phyloP scores from a whole-genome alignment of 192 early-diverging fungal species.

The Gorgonomyces haynaldii region DNA sequence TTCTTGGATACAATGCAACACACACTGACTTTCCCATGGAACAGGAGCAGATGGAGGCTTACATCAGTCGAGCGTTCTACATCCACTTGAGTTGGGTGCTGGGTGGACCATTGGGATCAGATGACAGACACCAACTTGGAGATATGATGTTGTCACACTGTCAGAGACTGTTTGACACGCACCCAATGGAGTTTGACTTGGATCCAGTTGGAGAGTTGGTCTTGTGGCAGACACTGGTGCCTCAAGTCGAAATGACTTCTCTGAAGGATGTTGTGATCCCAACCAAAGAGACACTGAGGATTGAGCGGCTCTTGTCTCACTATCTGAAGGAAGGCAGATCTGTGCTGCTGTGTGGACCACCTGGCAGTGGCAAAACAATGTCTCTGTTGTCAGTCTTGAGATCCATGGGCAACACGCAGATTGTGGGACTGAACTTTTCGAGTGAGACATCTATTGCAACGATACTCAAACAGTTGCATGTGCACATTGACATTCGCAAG shows the following conservation, averaged over 20 bases:
- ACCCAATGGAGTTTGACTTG: conserved; percentile 85
- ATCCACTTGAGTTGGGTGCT: conserved; percentile 90
- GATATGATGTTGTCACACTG: conserved; percentile 67
- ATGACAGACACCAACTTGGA: conserved; percentile 57
- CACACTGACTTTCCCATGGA: conserved; percentile 93
- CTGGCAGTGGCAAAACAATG: conserved; percentile 99
- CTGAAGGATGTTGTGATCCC: conserved; percentile 92
- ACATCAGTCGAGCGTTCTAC: conserved; percentile 72
- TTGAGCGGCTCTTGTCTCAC: conserved; percentile 90
- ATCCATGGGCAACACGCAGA: conserved; percentile 88
- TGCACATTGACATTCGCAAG: conserved; percentile 96
- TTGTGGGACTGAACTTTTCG: conserved; percentile 97
- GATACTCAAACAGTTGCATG: conserved; percentile 90
- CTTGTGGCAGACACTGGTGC: conserved; percentile 82
- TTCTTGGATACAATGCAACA: conserved; percentile 81
- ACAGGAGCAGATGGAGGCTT: conserved; percentile 60
- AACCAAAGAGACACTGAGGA: conserved; percentile 93
- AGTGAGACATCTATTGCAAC: conserved; percentile 93
- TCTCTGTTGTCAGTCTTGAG: conserved; percentile 92
- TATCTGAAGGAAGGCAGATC: conserved; percentile 95
- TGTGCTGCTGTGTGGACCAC: conserved; percentile 93
- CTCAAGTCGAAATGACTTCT: conserved; percentile 88
- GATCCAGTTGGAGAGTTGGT: conserved; percentile 86
- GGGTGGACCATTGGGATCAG: conserved; percentile 73
- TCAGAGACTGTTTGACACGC: conserved; percentile 40